A percentile compares a stretch with the other conserved stretches of the same genome.
These are phyloP conservation scores for Sporothrix mexicana DNA, from an alignment of 2,329 filamentous ascomycete species.

Conservation along the genomic window DNA sequence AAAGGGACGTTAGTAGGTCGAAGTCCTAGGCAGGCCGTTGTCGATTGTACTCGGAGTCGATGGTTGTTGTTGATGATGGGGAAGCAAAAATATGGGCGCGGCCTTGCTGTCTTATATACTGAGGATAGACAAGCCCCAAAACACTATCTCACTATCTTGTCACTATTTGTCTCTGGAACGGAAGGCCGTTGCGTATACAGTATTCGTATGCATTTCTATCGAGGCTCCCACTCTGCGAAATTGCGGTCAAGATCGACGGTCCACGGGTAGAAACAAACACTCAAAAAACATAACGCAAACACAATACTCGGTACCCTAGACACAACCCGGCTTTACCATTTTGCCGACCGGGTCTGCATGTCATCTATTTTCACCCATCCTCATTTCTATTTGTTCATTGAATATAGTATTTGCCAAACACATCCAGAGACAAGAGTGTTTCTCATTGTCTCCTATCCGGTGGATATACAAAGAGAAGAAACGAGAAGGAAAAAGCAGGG, in stretches of 20 bases:
- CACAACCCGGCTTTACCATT: no score
- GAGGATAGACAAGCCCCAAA: no score
- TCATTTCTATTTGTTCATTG: no score
- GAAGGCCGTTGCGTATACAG: background rate
- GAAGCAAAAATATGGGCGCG: background rate
- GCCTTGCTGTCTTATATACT: conserved; percentile 9
- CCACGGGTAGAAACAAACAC: background rate
- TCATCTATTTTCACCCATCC: background rate
- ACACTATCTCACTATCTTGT: background rate
- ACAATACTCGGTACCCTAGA: no score
- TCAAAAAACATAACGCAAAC: background rate
- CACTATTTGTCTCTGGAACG: background rate
- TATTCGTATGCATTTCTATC: conserved; percentile 18
- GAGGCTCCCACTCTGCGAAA: background rate
- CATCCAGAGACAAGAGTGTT: background rate
- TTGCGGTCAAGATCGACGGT: background rate
- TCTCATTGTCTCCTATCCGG: no score
- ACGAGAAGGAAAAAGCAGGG: conserved; percentile 19
- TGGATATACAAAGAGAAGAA: background rate
- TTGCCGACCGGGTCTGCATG: no score
- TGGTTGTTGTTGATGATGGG: conserved; percentile 4
- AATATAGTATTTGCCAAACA: no score
- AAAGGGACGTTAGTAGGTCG: background rate
- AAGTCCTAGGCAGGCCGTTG: background rate
- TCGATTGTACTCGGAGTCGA: background rate